These are phyloP conservation scores for Taphrina betulina DNA, from an alignment of 1,139 yeast species.

Conservation along the genomic window DNA sequence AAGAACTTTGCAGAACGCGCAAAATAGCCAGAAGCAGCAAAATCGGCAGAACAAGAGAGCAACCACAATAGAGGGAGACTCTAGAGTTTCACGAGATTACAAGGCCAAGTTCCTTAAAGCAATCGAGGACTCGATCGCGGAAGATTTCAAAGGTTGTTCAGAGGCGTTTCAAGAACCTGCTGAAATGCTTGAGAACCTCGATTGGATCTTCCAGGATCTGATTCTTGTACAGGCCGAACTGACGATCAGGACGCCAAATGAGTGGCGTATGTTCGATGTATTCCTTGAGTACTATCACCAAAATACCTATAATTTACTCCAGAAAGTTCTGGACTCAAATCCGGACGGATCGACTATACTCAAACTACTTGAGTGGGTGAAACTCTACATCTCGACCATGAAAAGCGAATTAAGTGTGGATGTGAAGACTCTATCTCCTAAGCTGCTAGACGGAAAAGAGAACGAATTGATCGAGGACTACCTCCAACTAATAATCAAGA, in stretches of 20 bases:
- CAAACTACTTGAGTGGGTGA: constrained; percentile 68
- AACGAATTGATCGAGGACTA: constrained; percentile 69
- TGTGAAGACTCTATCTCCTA: constrained; percentile 48
- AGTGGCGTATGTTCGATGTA: constrained; percentile 69
- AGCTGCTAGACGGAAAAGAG: constrained; percentile 60
- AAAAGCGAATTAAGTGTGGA: constrained; percentile 50
- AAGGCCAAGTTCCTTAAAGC: constrained; percentile 62
- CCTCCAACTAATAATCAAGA: constrained; percentile 61
- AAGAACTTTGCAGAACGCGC: constrained; percentile 42
- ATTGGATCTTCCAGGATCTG: constrained; percentile 83
- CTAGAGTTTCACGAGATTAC: constrained; percentile 57
- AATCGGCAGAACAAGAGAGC: constrained; percentile 22
- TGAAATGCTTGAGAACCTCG: constrained; percentile 65
- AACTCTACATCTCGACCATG: constrained; percentile 59
- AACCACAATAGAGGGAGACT: constrained; percentile 27
- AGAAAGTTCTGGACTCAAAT: constrained; percentile 63
- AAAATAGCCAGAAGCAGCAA: constrained; percentile 39
- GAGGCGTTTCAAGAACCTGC: constrained; percentile 53
- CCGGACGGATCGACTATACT: constrained; percentile 53
- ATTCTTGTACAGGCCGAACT: constrained; percentile 61
- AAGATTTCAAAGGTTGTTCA: constrained; percentile 65
- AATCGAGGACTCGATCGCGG: constrained; percentile 60
- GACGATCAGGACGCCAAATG: constrained; percentile 60
- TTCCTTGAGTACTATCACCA: constrained; percentile 68
- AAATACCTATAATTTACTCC: constrained; percentile 62